Conservation (phyloP, 73 alveolate genomes). For the Tetrahymena borealis region DNA sequence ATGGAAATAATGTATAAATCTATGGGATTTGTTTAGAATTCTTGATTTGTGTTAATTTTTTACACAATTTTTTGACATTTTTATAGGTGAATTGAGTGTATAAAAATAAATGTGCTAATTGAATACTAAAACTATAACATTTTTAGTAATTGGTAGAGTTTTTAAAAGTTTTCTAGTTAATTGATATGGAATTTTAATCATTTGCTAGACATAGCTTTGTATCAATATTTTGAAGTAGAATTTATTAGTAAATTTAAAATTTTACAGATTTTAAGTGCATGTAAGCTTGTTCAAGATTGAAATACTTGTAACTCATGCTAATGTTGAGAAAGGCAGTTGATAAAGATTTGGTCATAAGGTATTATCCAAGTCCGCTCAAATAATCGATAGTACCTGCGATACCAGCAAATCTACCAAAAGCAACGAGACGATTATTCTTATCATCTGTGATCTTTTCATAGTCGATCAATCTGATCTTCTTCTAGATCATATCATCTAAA, state of each 20-base stretch:
- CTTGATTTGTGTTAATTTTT: too few species aligned
- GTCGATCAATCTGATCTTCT: slow-evolving; percentile 66
- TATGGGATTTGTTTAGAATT: too few species aligned
- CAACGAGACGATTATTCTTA: slow-evolving; percentile 52
- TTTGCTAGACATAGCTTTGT: too few species aligned
- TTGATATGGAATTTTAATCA: too few species aligned
- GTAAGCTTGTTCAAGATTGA: slow-evolving; percentile 50
- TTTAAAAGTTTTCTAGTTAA: too few species aligned
- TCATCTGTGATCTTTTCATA: slow-evolving; percentile 74
- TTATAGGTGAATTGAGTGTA: too few species aligned
- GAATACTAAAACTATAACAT: too few species aligned
- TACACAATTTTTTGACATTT: too few species aligned
- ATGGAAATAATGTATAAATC: too few species aligned
- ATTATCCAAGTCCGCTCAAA: slow-evolving; percentile 74
- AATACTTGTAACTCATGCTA: slow-evolving; percentile 68
- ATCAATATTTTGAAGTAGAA: too few species aligned
- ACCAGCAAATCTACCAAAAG: slow-evolving; percentile 85
- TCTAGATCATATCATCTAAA: slow-evolving; percentile 65
- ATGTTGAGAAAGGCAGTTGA: slow-evolving; percentile 59
- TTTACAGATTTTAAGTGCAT: neutral
- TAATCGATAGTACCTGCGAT: slow-evolving; percentile 75
- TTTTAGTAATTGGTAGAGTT: too few species aligned
- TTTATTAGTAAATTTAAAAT: neutral
- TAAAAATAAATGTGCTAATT: too few species aligned
- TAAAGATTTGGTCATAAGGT: slow-evolving; percentile 48